Base-by-base conservation (phyloP, 345 rosid genomes). In the Salix udensis region DNA sequence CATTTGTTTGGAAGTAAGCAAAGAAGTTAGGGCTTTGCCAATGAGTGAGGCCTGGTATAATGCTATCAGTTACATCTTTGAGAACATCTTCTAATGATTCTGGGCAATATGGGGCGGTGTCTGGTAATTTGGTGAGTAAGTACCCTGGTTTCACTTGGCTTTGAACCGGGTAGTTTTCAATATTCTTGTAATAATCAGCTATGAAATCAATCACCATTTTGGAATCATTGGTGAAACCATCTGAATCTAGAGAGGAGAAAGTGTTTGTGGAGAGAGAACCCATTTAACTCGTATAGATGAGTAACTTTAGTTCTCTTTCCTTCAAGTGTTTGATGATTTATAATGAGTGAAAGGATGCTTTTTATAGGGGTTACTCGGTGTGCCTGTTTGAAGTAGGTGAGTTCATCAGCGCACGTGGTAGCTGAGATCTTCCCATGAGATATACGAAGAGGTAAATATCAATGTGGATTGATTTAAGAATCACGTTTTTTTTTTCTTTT, bases 21-120 rank as follows among this genome's bases (percentile, higher is more conserved):
- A 85, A 82, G 78, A 70, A 79, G 19, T 42, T 79, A 0, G 85
- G 85, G 40, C 83, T 82, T 48, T 73, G 85, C 87, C 87, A 85
- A 23, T 82, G 87, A 24, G 85, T 85, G 4, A 85, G 24, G 7
- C 85, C 85, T 0, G 87, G 76, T 8, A 58, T 39, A 4, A 76
- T 68, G 21, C 21, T n/a, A 16, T 80, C 75, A 0, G 19, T 30
- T 23, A 83, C 74, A 61, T 83, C 83, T 30, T 83, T 60, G 5
- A 80, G 68, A 26, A 83, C 80, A 1, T 74, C 30, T 14, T 83
- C 73, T 0, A 83, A 23, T 1, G 86, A 26, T 4, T 78, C 86
- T 8, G 79, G 64, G 36, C 1, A 40, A 42, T 39, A 52, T 1
- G 84, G 84, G 15, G 84, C 75, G 2, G 76, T 36, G 1, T 68